Percentiles rank a stretch among this genome's conserved stretches.
Conservation (phyloP, 2,329 filamentous ascomycete species). For the Colletotrichum sp. region DNA sequence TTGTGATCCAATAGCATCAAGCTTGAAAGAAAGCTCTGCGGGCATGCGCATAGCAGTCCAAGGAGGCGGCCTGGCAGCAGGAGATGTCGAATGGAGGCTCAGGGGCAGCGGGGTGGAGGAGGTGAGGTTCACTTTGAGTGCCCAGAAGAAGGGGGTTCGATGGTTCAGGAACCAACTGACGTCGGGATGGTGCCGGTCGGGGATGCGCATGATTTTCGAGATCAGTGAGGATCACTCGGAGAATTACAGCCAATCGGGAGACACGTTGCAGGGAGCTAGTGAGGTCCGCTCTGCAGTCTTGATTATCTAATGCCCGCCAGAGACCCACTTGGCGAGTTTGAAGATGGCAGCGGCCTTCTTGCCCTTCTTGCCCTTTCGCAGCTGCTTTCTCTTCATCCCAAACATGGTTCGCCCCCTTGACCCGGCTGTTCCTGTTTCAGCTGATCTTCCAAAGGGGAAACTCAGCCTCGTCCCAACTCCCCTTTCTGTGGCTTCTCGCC, state of each 20-base stretch:
- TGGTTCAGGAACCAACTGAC: not conserved
- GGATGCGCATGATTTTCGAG: slow-evolving; percentile 15
- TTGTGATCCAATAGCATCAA: slow-evolving; percentile 2
- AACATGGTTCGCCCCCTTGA: not conserved
- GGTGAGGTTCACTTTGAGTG: slow-evolving; percentile 21
- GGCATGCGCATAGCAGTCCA: not conserved
- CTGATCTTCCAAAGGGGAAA: slow-evolving; percentile 8
- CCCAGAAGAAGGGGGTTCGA: slow-evolving; percentile 14
- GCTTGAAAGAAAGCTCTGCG: not conserved
- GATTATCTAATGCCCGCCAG: slow-evolving; percentile 6
- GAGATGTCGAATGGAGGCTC: slow-evolving; percentile 13
- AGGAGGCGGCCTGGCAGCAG: not conserved
- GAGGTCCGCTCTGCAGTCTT: not conserved
- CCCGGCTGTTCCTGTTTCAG: slow-evolving; percentile 20
- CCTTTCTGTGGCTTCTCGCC: not conserved
- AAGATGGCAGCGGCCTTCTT: not conserved
- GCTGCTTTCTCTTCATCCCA: not conserved
- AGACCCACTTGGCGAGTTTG: slow-evolving; percentile 15
- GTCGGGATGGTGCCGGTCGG: slow-evolving; percentile 4
- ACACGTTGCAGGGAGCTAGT: not conserved
- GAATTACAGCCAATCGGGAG: slow-evolving; percentile 11
- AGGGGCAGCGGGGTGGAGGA: slow-evolving; percentile 14
- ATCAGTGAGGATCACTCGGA: slow-evolving; percentile 15
- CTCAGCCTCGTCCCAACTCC: slow-evolving; percentile 3
- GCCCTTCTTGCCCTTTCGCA: not conserved